Evolutionary conservation across 1,284 basidiomycete species (phyloP).

Genomic region (Cryptococcus sp.): DNA sequence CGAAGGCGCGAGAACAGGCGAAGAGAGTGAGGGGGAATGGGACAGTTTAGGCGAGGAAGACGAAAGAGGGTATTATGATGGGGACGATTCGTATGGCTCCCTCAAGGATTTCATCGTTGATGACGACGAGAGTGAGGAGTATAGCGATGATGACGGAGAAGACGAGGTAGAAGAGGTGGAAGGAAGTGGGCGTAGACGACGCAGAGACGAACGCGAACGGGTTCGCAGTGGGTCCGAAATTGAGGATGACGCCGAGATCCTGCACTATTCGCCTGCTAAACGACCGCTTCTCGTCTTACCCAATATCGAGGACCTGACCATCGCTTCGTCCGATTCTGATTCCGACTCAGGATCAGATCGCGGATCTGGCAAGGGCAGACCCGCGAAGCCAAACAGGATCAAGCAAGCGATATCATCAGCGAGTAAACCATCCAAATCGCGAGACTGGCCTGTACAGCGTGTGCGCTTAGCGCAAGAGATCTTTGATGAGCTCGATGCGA

Average conservation of each 20-base stretch:
- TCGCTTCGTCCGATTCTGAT: conserved; percentile 12
- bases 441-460: conserved; percentile 33
- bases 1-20: background rate
- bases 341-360: background rate
- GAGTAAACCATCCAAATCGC: conserved; percentile 5
- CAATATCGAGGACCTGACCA: conserved; percentile 15
- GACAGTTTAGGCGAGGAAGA: conserved; percentile 12
- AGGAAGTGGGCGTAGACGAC: background rate
- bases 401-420: background rate
- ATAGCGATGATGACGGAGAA: conserved; percentile 9
- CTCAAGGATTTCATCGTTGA: conserved; percentile 49
- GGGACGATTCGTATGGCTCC: conserved; percentile 37
- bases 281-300: conserved; percentile 18
- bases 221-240: background rate
- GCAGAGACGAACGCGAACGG: background rate
- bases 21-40: conserved; percentile 5
- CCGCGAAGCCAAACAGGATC: conserved; percentile 5
- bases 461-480: conserved; percentile 35
- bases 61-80: conserved; percentile 22
- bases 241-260: conserved; percentile 14
- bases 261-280: conserved; percentile 29
- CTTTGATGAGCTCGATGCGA: conserved; percentile 45
- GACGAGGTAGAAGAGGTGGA: background rate
- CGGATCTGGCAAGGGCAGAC: background rate
- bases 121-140: conserved; percentile 34